Percentiles rank a stretch among this genome's conserved stretches.
phyloP scores from a whole-genome alignment of 345 rosid species.

The Odontarrhena argentea region DNA sequence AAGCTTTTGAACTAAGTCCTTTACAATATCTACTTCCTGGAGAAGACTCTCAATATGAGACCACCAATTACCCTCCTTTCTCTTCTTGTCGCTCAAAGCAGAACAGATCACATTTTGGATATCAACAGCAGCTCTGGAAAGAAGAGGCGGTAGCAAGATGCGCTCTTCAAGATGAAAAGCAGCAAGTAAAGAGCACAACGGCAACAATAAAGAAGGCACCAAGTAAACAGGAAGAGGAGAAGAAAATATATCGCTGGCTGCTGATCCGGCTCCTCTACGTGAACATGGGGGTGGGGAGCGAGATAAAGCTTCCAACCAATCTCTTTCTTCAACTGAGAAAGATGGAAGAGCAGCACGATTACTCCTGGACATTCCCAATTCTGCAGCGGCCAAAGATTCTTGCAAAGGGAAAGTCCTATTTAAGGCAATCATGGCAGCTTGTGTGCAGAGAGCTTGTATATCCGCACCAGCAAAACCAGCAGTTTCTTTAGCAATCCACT shows the following conservation, averaged over 20 bases:
- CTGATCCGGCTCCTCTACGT: conserved; percentile 91
- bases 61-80: conserved; percentile 66
- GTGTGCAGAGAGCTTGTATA: conserved; percentile 97
- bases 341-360: conserved; percentile 76
- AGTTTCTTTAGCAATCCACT: conserved; percentile 84
- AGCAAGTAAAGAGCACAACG: conserved; percentile 70
- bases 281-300: conserved; percentile 93
- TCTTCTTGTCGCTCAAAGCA: conserved; percentile 55
- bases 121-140: conserved; percentile 62
- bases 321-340: conserved; percentile 83
- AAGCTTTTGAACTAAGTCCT: conserved; percentile 63
- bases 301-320: conserved; percentile 95
- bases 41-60: conserved; percentile 57
- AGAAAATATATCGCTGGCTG: conserved; percentile 75
- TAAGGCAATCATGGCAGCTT: conserved; percentile 83
- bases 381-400: conserved; percentile 72
- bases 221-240: conserved; percentile 85
- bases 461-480: conserved; percentile 98
- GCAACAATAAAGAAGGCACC: conserved; percentile 72
- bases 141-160: conserved; percentile 73
- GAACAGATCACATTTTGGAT: conserved; percentile 63
- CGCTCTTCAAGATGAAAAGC: conserved; percentile 79
- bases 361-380: conserved; percentile 50
- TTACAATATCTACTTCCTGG: conserved; percentile 60
- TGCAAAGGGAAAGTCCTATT: conserved; percentile 96